Conservation (phyloP, 495 filamentous ascomycete genomes). For the Monascus purpureus region DNA sequence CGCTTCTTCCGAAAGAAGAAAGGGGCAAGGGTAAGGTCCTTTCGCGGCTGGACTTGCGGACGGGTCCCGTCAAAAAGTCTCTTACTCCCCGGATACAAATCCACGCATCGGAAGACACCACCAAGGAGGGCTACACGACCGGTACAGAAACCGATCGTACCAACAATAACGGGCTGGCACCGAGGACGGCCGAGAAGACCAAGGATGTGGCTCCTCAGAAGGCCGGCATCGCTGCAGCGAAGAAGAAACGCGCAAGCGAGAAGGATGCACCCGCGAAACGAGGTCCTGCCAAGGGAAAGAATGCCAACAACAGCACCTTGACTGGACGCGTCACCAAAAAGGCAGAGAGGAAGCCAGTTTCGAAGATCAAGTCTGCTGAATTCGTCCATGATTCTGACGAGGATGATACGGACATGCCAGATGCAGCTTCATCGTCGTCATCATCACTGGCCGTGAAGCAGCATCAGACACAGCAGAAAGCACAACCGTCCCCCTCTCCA, state of each 20-base stretch:
- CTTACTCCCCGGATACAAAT: constrained; percentile 41
- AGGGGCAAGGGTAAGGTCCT: constrained; percentile 68
- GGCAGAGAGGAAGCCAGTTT: constrained; percentile 29
- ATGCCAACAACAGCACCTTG: constrained; percentile 31
- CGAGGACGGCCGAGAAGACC: constrained; percentile 36
- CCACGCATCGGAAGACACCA: constrained; percentile 39
- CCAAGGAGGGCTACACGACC: constrained; percentile 23
- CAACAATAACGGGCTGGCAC: constrained; percentile 21
- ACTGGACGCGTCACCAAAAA: constrained; percentile 39
- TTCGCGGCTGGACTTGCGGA: constrained; percentile 55
- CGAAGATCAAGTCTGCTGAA: constrained; percentile 54
- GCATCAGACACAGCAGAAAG: constrained; percentile 13
- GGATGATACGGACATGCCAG: constrained; percentile 42
- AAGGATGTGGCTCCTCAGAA: constrained; percentile 12
- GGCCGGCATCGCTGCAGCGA: constrained; percentile 22
- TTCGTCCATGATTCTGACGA: constrained; percentile 67
- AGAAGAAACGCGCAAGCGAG: constrained; percentile 46
- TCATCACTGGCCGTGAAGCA: constrained; percentile 13
- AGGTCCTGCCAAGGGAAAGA: constrained; percentile 39
- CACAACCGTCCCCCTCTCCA: constrained; percentile 7
- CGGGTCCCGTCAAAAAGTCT: constrained; percentile 38
- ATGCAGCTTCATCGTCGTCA: constrained; percentile 19
- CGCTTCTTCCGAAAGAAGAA: constrained; percentile 57
- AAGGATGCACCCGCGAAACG: constrained; percentile 51
- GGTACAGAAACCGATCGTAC: constrained; percentile 42